Percentiles rank a stretch among this genome's conserved stretches.
These are phyloP conservation scores for Priceomyces melissophilus DNA, from an alignment of 805 yeast species.

Conservation along the genomic window DNA sequence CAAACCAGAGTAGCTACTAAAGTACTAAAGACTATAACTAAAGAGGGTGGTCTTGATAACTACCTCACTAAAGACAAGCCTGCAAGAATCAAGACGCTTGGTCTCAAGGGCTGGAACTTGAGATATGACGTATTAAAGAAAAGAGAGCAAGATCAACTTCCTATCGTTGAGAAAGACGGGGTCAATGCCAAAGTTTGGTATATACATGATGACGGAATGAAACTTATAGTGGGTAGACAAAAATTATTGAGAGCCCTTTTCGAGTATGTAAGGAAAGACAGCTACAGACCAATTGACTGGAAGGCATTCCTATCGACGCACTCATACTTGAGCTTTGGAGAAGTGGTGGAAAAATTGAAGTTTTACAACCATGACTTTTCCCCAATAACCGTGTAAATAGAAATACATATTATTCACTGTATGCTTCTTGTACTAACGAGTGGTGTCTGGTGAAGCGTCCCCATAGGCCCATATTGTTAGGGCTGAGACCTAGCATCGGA, in stretches of 20 bases:
- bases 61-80: conserved; percentile 83
- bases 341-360: conserved; percentile 50
- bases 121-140: conserved; percentile 66
- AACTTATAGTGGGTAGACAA: conserved; percentile 63
- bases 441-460: too few species aligned
- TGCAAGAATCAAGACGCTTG: conserved; percentile 88
- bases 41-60: conserved; percentile 93
- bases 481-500: too few species aligned
- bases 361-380: conserved; percentile 38
- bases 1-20: conserved; percentile 67
- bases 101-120: conserved; percentile 88
- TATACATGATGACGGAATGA: conserved; percentile 42
- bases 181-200: conserved; percentile 42
- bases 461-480: too few species aligned
- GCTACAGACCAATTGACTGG: conserved; percentile 42
- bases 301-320: conserved; percentile 45
- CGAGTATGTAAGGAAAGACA: conserved; percentile 45
- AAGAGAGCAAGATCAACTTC: conserved; percentile 36
- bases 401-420: not conserved
- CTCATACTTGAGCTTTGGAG: conserved; percentile 43
- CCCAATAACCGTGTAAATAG: conserved; percentile 10
- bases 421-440: too few species aligned
- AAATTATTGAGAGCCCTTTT: conserved; percentile 54
- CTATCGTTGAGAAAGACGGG: conserved; percentile 29
- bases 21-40: conserved; percentile 81